Evolutionary conservation across 2,329 filamentous ascomycete genomes (phyloP).

Genomic region (Penicillium sp.): DNA sequence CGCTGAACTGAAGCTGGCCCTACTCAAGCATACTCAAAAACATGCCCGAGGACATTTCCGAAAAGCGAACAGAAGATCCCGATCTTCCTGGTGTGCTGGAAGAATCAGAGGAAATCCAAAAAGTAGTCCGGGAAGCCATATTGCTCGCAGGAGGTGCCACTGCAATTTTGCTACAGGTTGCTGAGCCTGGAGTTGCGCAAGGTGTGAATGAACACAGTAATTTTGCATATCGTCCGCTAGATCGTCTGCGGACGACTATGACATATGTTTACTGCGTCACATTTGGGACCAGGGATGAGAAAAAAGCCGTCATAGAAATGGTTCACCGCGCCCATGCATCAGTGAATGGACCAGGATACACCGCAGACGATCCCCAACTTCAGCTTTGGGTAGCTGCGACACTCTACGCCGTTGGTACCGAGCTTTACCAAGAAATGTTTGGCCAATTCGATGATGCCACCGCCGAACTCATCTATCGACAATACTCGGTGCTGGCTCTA

Average conservation of each 20-base stretch:
- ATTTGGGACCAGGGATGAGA: slow-evolving; percentile 40
- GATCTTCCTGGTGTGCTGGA: slow-evolving; percentile 20
- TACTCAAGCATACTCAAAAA: too few relatives aligned
- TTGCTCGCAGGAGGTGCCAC: slow-evolving; percentile 41
- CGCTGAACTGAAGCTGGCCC: too few relatives aligned
- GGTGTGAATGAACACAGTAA: slow-evolving; percentile 46
- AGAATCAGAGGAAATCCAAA: slow-evolving; percentile 33
- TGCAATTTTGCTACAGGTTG: slow-evolving; percentile 48
- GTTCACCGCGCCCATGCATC: slow-evolving; percentile 40
- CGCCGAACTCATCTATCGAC: slow-evolving; percentile 31
- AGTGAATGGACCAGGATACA: slow-evolving; percentile 39
- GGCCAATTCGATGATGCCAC: slow-evolving; percentile 32
- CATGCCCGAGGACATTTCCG: too few relatives aligned
- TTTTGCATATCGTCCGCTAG: slow-evolving; percentile 41
- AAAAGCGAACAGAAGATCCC: slow-evolving; percentile 1
- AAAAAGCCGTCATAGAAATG: slow-evolving; percentile 40
- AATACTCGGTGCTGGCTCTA: slow-evolving; percentile 32
- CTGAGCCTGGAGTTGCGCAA: slow-evolving; percentile 43
- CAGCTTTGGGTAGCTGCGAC: slow-evolving; percentile 49
- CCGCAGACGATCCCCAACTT: slow-evolving; percentile 42
- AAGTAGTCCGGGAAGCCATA: slow-evolving; percentile 41
- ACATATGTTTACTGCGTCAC: slow-evolving; percentile 47
- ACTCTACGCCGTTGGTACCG: slow-evolving; percentile 41
- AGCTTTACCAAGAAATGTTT: slow-evolving; percentile 43
- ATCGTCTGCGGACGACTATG: slow-evolving; percentile 45